Evolutionary conservation across 192 early-diverging fungal species (phyloP).

Genomic region (Entophlyctis helioformis): DNA sequence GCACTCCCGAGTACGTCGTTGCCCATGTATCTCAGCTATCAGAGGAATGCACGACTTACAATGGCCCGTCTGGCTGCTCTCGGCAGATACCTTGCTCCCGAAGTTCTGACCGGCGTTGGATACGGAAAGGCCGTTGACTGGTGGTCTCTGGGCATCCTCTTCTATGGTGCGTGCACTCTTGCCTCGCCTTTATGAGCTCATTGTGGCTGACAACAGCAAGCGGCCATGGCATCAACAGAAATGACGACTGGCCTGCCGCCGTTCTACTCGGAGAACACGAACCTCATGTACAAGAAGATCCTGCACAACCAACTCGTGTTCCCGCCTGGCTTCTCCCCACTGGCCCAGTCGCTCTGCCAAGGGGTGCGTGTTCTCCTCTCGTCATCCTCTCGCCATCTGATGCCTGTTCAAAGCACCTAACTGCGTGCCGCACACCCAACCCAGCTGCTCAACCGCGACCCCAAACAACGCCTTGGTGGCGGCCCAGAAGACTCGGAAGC

Average conservation of each 20-base stretch:
- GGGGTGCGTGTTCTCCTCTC: conserved; percentile 19
- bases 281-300: conserved; percentile 49
- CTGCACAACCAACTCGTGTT: conserved; percentile 37
- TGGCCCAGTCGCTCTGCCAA: conserved; percentile 26
- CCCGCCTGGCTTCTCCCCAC: conserved; percentile 28
- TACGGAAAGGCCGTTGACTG: conserved; percentile 68
- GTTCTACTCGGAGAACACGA: conserved; percentile 40
- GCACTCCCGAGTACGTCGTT: conserved; percentile 27
- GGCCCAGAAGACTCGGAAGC: conserved; percentile 44
- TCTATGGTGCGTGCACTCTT: conserved; percentile 40
- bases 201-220: background rate
- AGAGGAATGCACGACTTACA: too few relatives aligned
- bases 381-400: background rate
- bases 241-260: conserved; percentile 57
- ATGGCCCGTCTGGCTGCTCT: too few relatives aligned
- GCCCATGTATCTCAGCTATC: too few relatives aligned
- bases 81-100: conserved; percentile 73
- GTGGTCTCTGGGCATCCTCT: conserved; percentile 71
- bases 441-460: conserved; percentile 55
- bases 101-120: conserved; percentile 56
- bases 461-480: conserved; percentile 41
- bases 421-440: background rate
- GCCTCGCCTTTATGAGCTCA: background rate
- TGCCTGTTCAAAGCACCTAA: background rate
- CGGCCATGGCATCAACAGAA: conserved; percentile 8